Conservation (phyloP, 208 protist species). For the Acanthamoeba royreba region DNA sequence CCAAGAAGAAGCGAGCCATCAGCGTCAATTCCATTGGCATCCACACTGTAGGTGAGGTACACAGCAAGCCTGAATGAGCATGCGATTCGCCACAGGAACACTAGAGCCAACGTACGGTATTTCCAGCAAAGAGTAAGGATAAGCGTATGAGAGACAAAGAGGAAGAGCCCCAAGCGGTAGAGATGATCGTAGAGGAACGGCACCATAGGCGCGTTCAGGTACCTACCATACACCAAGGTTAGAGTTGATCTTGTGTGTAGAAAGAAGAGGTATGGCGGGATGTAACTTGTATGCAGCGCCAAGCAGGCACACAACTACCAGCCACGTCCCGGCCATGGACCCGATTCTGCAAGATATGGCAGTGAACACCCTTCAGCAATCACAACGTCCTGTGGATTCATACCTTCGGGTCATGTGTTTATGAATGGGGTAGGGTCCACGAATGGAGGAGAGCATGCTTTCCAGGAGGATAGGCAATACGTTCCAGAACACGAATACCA, state of each 20-base stretch:
- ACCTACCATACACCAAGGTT: no score
- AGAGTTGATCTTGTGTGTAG: no score
- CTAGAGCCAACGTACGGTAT: neutral
- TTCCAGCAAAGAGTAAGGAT: slow-evolving; percentile 12
- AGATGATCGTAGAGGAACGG: slow-evolving; percentile 24
- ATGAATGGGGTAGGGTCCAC: slow-evolving; percentile 27
- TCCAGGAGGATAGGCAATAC: slow-evolving; percentile 26
- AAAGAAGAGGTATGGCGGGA: no score
- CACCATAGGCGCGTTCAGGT: neutral
- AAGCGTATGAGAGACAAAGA: neutral
- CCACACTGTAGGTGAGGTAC: neutral
- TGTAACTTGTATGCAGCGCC: neutral
- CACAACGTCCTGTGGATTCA: neutral
- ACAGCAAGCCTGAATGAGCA: neutral
- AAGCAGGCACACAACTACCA: neutral
- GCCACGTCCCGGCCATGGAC: slow-evolving; percentile 8
- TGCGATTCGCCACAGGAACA: neutral
- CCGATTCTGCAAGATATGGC: neutral
- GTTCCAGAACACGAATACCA: slow-evolving; percentile 16
- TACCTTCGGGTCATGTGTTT: neutral
- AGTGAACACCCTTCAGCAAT: neutral
- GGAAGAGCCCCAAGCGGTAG: neutral
- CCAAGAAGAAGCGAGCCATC: neutral
- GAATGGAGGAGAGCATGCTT: neutral
- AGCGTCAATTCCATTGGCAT: neutral